Conservation (phyloP, 2,329 filamentous ascomycete genomes). For the Neurospora sp. region DNA sequence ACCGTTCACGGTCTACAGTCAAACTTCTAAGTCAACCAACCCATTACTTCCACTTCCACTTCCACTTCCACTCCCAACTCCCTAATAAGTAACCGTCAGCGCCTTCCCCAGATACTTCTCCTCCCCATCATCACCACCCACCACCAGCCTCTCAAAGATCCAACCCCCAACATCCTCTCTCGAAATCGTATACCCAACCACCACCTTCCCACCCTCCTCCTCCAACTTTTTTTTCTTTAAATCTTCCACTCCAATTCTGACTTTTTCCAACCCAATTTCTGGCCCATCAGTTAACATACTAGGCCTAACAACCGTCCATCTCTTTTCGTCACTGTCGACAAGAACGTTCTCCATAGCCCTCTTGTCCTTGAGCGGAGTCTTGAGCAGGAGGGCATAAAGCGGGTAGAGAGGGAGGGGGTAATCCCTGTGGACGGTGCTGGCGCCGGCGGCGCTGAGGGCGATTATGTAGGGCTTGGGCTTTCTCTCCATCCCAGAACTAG, state of each 20-base stretch:
- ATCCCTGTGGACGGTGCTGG: conserved; percentile 28
- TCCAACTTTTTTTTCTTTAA: conserved; percentile 12
- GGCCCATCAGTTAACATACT: conserved; percentile 21
- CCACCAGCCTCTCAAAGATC: conserved; percentile 32
- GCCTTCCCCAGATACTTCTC: conserved; percentile 26
- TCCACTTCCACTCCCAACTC: not conserved
- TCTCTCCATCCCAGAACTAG: not conserved
- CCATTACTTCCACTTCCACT: no score
- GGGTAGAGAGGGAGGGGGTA: conserved; percentile 30
- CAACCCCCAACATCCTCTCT: conserved; percentile 38
- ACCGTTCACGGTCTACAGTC: not conserved
- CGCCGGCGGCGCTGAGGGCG: conserved; percentile 33
- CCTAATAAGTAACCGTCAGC: not conserved
- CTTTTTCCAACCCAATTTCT: conserved; percentile 15
- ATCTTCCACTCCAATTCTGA: conserved; percentile 32
- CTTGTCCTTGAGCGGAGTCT: conserved; percentile 33
- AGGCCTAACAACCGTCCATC: conserved; percentile 24
- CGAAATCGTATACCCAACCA: conserved; percentile 36
- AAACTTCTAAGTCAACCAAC: not conserved
- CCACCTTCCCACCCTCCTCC: conserved; percentile 23
- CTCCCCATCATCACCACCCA: conserved; percentile 15
- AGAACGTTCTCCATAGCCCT: conserved; percentile 31
- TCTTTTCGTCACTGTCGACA: conserved; percentile 14
- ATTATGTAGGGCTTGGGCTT: conserved; percentile 24
- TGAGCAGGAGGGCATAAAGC: conserved; percentile 29